Conservation (phyloP, 495 filamentous ascomycete species). For the Talaromyces stipitatus region DNA sequence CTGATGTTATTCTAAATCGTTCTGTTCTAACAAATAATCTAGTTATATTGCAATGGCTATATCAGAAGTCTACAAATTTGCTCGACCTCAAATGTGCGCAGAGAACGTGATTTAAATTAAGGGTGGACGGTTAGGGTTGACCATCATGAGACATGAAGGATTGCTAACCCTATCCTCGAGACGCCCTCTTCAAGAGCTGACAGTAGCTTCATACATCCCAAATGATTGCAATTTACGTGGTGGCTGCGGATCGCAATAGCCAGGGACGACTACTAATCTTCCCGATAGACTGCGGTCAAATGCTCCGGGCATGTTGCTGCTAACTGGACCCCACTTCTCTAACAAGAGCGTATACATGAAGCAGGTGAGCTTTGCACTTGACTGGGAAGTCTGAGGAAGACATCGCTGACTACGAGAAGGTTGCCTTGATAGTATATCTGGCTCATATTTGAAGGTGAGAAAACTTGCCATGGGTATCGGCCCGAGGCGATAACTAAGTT, state of each 20-base stretch:
- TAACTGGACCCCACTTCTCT: slow-evolving; percentile 94
- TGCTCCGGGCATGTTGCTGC: slow-evolving; percentile 64
- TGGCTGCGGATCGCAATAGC: slow-evolving; percentile 30
- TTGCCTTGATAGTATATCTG: slow-evolving; percentile 88
- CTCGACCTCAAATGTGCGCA: slow-evolving; percentile 59
- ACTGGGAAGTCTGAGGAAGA: no score
- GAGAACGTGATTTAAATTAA: slow-evolving; percentile 70
- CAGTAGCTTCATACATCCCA: slow-evolving; percentile 76
- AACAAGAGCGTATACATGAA: slow-evolving; percentile 97
- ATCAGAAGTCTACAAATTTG: slow-evolving; percentile 66
- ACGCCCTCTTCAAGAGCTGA: slow-evolving; percentile 83
- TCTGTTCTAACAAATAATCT: slow-evolving; percentile 9
- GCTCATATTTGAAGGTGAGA: slow-evolving; percentile 75
- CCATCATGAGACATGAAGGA: neutral
- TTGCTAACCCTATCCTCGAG: slow-evolving; percentile 21
- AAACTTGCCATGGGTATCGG: neutral
- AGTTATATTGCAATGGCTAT: slow-evolving; percentile 76
- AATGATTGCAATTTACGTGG: slow-evolving; percentile 70
- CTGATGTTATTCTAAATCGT: neutral
- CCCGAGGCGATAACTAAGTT: slow-evolving; percentile 36
- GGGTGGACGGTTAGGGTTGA: slow-evolving; percentile 56
- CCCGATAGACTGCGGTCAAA: slow-evolving; percentile 1
- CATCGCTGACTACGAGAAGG: slow-evolving; percentile 11
- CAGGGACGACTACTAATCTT: neutral
- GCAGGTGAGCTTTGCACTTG: slow-evolving; percentile 40